Evolutionary conservation across 495 filamentous ascomycete genomes (phyloP).

Genomic region (Penicillium antarcticum): DNA sequence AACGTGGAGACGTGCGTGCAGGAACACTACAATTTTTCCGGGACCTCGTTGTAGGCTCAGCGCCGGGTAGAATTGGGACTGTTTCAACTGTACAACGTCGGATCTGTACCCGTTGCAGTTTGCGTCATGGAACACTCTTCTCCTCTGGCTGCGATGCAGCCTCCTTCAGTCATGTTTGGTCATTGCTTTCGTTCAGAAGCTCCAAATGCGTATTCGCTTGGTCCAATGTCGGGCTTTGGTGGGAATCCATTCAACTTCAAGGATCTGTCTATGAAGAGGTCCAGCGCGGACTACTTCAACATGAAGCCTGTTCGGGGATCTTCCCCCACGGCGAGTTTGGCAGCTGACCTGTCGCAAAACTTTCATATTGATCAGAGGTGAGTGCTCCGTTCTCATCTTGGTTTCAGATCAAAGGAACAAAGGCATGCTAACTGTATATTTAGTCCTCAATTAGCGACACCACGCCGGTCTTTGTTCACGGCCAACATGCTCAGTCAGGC

Average conservation of each 20-base stretch:
- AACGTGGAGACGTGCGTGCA: conserved; percentile 7
- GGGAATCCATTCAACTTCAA: conserved; percentile 69
- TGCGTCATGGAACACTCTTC: conserved; percentile 83
- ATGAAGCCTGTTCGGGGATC: conserved; percentile 73
- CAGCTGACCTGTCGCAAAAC: conserved; percentile 92
- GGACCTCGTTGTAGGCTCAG: conserved; percentile 7
- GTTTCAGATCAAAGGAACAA: conserved; percentile 8
- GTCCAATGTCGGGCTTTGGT: conserved; percentile 54
- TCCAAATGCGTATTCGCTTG: conserved; percentile 42
- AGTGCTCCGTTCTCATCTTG: conserved; percentile 15
- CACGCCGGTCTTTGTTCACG: conserved; percentile 89
- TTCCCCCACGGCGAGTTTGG: conserved; percentile 84
- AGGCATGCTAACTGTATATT: conserved; percentile 27
- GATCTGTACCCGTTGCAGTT: conserved; percentile 7
- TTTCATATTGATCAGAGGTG: conserved; percentile 92
- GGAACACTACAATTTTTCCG: not conserved
- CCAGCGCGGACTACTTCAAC: conserved; percentile 68
- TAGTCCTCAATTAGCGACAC: conserved; percentile 89
- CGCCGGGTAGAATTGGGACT: conserved; percentile 1
- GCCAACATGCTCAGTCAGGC: conserved; percentile 65
- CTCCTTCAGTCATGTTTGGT: conserved; percentile 59
- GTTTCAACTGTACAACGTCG: conserved; percentile 11
- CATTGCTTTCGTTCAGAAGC: conserved; percentile 54
- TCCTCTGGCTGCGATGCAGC: conserved; percentile 91
- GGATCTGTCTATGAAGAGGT: conserved; percentile 67